Base-by-base conservation (phyloP, 208 protist species). In the Trypanosoma grayi region DNA sequence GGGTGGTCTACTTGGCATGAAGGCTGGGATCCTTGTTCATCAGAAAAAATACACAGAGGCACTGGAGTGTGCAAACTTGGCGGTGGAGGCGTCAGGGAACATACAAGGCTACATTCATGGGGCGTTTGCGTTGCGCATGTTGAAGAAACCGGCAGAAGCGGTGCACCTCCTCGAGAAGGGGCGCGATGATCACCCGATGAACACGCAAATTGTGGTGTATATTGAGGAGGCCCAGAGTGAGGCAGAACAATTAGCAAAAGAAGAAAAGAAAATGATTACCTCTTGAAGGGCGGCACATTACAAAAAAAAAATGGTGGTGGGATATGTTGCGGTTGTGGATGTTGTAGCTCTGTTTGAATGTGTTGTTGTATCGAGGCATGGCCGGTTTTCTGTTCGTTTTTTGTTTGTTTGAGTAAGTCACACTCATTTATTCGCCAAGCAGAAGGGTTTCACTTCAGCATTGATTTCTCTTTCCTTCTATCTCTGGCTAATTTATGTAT, bases 41-140 rank as follows among this genome's bases (percentile, higher is more conserved):
- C 79, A 87, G 47, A 84, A 83, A 44, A 87, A 90, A 69, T 90
- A 74, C 37, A 69, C 77, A 6, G 81, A 92, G 44, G 85, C 88
- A 0, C 60, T 72, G 11, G 73, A 85, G 33, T 70, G 70, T 40
- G 88, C 88, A 39, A 61, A 66, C 14, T 56, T 81, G 10, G 83
- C 88, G 25, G 66, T 95, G 2, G 76, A 85, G 55, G 68, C 60
- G 22, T 91, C 82, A 2, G 70, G 60, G 14, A 92, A 92, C 56
- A 69, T 86, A 48, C 88, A 95, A 40, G 88, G 85, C 16, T 95
- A 86, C 41, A 77, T 95, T 9, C 88, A 95, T 6, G 88, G 88
- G 4, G 70, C 81, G 13, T 89, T 86, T 66, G 79, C 88, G 8
- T 47, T 95, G 66, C 75, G 64, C 1, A 61, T 76, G 52, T 72